Conservation (phyloP, 192 early-diverging fungal genomes). For the Coemansia guatemalensis region DNA sequence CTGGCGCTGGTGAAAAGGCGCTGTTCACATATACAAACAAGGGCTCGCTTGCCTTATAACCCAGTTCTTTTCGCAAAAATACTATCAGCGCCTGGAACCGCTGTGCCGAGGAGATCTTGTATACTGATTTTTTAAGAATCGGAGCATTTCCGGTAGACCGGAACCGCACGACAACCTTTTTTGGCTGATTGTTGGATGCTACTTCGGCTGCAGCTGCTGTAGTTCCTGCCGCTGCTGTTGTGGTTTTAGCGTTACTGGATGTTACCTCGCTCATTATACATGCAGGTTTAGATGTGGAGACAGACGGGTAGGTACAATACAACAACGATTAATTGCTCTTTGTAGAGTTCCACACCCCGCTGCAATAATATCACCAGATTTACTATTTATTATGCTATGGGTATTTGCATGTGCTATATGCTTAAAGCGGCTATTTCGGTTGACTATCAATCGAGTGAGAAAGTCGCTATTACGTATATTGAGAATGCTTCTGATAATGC, state of each 20-base stretch:
- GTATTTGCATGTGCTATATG: too few species aligned
- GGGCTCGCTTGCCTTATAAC: constrained; percentile 71
- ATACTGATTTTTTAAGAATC: constrained; percentile 83
- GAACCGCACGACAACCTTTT: constrained; percentile 80
- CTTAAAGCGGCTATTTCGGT: too few species aligned
- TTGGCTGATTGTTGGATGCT: constrained; percentile 13
- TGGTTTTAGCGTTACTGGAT: neutral
- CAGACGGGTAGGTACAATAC: too few species aligned
- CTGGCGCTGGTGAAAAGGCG: constrained; percentile 92
- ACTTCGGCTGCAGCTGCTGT: constrained; percentile 4
- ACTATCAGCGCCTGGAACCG: constrained; percentile 82
- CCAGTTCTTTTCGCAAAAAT: constrained; percentile 82
- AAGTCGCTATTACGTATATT: too few species aligned
- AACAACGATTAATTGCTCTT: too few species aligned
- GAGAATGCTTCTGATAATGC: too few species aligned
- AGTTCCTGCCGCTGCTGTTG: constrained; percentile 14
- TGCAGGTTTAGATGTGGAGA: neutral
- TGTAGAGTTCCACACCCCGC: neutral
- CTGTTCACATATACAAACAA: constrained; percentile 92
- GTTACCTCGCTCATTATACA: constrained; percentile 10
- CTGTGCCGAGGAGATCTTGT: constrained; percentile 80
- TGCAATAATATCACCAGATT: too few species aligned
- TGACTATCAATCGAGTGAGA: too few species aligned
- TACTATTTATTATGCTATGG: neutral
- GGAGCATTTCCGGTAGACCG: constrained; percentile 84